These are phyloP conservation scores for Kalanchoe fedtschenkoi DNA, from an alignment of 164 flowering plant genomes.

Conservation along the genomic window DNA sequence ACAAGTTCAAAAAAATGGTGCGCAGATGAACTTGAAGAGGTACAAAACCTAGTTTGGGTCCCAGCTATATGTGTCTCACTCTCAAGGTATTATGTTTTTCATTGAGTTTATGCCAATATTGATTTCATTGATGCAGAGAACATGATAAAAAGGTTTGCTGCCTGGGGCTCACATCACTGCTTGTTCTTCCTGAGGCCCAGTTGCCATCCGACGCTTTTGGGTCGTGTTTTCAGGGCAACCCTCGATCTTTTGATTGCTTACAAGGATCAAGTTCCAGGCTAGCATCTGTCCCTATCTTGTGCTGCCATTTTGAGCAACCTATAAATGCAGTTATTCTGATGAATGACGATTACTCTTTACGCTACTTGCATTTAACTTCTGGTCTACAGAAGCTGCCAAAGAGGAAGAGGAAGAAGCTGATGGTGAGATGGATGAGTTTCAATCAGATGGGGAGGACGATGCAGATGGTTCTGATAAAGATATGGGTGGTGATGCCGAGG, in stretches of 20 bases:
- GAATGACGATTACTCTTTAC: neutral
- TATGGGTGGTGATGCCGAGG: constrained; percentile 35
- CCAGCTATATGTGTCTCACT: too few species aligned
- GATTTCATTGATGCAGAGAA: constrained; percentile 40
- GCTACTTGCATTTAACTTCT: neutral
- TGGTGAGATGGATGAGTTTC: constrained; percentile 84
- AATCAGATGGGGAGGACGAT: constrained; percentile 66
- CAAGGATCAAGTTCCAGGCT: constrained; percentile 97
- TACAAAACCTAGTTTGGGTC: constrained; percentile 9
- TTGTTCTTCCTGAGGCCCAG: constrained; percentile 69
- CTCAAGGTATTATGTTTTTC: neutral
- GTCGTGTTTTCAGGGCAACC: constrained; percentile 69
- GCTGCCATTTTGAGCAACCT: neutral
- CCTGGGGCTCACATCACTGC: constrained; percentile 83
- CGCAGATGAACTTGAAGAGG: constrained; percentile 76
- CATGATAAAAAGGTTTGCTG: constrained; percentile 96
- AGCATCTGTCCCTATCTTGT: neutral
- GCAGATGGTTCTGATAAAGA: constrained; percentile 66
- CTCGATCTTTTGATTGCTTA: constrained; percentile 85
- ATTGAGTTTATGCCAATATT: neutral
- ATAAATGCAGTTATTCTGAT: neutral
- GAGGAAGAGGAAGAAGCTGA: constrained; percentile 67
- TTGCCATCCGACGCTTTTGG: constrained; percentile 75
- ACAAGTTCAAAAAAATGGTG: constrained; percentile 78
- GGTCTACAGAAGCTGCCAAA: neutral